Conservation (phyloP, 441 rosid genomes). For the Eutrema salsugineum region DNA sequence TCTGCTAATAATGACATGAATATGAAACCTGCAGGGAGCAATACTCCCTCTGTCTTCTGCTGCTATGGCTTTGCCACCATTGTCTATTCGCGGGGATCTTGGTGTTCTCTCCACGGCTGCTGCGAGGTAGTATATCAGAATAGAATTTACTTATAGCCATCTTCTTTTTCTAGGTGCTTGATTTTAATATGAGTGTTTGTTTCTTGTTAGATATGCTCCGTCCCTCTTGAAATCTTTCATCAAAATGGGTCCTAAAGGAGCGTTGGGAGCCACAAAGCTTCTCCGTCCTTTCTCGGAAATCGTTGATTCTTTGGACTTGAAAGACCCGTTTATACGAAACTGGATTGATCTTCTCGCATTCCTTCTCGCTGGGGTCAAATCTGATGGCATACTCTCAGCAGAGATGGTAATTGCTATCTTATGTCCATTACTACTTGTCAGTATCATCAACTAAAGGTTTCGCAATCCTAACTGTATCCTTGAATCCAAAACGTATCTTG, state of each 20-base stretch:
- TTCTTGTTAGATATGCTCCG: slow-evolving; percentile 55
- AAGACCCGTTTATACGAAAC: slow-evolving; percentile 83
- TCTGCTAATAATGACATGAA: slow-evolving; percentile 22
- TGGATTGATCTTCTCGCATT: slow-evolving; percentile 95
- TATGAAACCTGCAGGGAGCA: slow-evolving; percentile 58
- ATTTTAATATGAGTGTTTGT: neutral
- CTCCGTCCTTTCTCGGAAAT: slow-evolving; percentile 88
- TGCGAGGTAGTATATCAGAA: slow-evolving; percentile 36
- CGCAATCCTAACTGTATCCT: too few relatives aligned
- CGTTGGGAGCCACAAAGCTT: slow-evolving; percentile 81
- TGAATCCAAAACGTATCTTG: too few relatives aligned
- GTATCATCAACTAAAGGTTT: neutral
- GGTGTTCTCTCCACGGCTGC: slow-evolving; percentile 92
- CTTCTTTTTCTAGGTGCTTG: neutral
- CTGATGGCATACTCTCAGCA: slow-evolving; percentile 94
- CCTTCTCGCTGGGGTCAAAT: slow-evolving; percentile 97
- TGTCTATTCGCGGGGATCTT: slow-evolving; percentile 81
- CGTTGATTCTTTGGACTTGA: slow-evolving; percentile 64
- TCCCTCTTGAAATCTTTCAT: slow-evolving; percentile 71
- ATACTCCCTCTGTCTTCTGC: slow-evolving; percentile 89
- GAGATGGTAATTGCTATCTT: slow-evolving; percentile 75
- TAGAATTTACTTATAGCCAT: neutral
- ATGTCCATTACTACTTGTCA: neutral
- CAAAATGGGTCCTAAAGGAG: slow-evolving; percentile 90
- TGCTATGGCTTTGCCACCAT: slow-evolving; percentile 92